Evolutionary conservation across 192 early-diverging fungal genomes (phyloP).

Genomic region (Entrophospora sp.): DNA sequence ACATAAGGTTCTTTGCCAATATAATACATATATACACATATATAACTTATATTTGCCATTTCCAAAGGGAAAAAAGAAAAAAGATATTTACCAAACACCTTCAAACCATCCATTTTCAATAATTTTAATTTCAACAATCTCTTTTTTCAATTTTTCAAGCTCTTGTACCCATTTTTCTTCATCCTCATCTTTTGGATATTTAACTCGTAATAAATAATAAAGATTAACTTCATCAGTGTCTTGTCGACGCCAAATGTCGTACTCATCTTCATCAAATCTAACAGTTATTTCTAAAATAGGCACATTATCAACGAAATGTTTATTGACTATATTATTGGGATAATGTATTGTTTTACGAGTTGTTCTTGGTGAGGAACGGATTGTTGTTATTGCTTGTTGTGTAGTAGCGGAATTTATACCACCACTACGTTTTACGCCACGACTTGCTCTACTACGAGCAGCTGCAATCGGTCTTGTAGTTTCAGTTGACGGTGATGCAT

Average conservation of each 20-base stretch:
- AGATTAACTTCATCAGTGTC: conserved; percentile 22
- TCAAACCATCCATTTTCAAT: conserved; percentile 21
- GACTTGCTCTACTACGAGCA: no score
- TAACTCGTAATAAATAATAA: conserved; percentile 20
- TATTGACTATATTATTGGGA: no score
- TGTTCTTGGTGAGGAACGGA: no score
- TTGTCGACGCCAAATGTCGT: conserved; percentile 20
- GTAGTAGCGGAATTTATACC: no score
- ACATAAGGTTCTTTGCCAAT: not conserved
- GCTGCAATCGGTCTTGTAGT: no score
- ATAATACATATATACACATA: not conserved
- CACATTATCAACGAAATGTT: conserved; percentile 13
- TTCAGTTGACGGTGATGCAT: no score
- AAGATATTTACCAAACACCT: conserved; percentile 18
- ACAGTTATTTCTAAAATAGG: conserved; percentile 21
- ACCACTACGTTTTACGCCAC: no score
- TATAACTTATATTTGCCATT: no score
- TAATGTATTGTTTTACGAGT: no score
- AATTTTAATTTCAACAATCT: conserved; percentile 3
- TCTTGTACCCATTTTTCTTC: conserved; percentile 12
- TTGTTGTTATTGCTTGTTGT: no score
- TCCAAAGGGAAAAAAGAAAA: no score
- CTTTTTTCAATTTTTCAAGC: conserved; percentile 17
- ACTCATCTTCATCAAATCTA: conserved; percentile 20
- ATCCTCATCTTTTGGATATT: conserved; percentile 20